Evolutionary conservation across 2,329 filamentous ascomycete species (phyloP).

Genomic region (Exophiala lecanii-corni): DNA sequence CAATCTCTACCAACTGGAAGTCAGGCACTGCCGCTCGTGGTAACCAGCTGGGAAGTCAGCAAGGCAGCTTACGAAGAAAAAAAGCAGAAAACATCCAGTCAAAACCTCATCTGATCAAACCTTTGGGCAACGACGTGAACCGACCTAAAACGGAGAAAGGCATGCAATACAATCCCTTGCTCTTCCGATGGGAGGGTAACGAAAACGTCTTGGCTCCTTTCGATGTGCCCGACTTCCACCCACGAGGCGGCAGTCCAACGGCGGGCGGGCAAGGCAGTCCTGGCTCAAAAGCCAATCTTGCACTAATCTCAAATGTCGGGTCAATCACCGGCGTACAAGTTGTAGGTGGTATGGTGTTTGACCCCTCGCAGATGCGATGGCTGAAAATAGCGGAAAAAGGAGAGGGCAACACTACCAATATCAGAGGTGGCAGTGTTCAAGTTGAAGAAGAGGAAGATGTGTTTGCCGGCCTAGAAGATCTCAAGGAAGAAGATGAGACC

Average conservation of each 20-base stretch:
- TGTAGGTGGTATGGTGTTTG: slow-evolving; percentile 97
- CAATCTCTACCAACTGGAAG: slow-evolving; percentile 57
- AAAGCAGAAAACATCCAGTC: slow-evolving; percentile 43
- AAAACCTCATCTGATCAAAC: slow-evolving; percentile 86
- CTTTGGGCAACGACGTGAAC: slow-evolving; percentile 66
- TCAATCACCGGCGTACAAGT: slow-evolving; percentile 76
- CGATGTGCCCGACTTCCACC: slow-evolving; percentile 51
- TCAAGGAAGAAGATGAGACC: slow-evolving; percentile 60
- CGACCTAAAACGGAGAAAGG: slow-evolving; percentile 87
- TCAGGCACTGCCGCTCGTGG: slow-evolving; percentile 30
- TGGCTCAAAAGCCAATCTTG: slow-evolving; percentile 34
- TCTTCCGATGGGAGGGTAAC: slow-evolving; percentile 92
- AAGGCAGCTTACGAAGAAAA: slow-evolving; percentile 44
- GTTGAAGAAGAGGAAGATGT: slow-evolving; percentile 86
- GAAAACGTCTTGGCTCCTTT: slow-evolving; percentile 79
- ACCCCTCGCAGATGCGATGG: slow-evolving; percentile 97
- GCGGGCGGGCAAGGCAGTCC: slow-evolving; percentile 20
- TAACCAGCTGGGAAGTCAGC: slow-evolving; percentile 9
- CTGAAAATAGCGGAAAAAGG: slow-evolving; percentile 60
- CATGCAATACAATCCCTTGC: slow-evolving; percentile 89
- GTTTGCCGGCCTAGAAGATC: slow-evolving; percentile 90
- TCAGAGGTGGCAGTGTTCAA: slow-evolving; percentile 47
- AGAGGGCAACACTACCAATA: slow-evolving; percentile 13
- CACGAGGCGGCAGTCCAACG: slow-evolving; percentile 19
- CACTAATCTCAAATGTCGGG: slow-evolving; percentile 87